A percentile compares a stretch with the other conserved stretches of the same genome.
phyloP scores from a whole-genome alignment of 441 rosid genomes.

The Rhodomyrtus psidioides region DNA sequence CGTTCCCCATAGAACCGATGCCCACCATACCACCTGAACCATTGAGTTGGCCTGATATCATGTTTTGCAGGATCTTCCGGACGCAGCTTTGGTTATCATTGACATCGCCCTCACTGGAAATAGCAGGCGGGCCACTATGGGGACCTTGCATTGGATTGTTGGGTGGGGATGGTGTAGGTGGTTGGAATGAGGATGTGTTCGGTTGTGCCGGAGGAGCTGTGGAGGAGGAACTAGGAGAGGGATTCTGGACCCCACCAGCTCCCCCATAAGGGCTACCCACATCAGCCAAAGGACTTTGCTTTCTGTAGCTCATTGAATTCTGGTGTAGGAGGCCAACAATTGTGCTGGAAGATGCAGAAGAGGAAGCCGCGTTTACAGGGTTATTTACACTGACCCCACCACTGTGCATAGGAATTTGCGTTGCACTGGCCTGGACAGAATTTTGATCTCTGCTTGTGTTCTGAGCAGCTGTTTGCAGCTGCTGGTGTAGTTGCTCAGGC shows the following conservation, averaged over 20 bases:
- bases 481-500: slow-evolving; percentile 11
- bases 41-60: slow-evolving; percentile 20
- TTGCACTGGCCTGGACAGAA: slow-evolving; percentile 17
- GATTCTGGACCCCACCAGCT: slow-evolving; percentile 19
- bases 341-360: slow-evolving; percentile 21
- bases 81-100: slow-evolving; percentile 28
- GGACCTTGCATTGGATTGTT: slow-evolving; percentile 18
- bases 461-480: slow-evolving; percentile 4
- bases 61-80: slow-evolving; percentile 31
- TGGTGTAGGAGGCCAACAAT: slow-evolving; percentile 21
- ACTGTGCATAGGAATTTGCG: slow-evolving; percentile 17
- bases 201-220: slow-evolving; percentile 21
- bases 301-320: slow-evolving; percentile 32
- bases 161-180: slow-evolving; percentile 21
- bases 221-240: slow-evolving; percentile 29
- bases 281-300: slow-evolving; percentile 17
- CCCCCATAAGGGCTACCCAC: slow-evolving; percentile 21
- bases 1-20: slow-evolving; percentile 11
- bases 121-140: slow-evolving; percentile 8
- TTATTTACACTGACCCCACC: slow-evolving; percentile 13
- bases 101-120: slow-evolving; percentile 18
- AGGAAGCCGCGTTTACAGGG: slow-evolving; percentile 8
- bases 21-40: slow-evolving; percentile 14
- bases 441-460: slow-evolving; percentile 10
- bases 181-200: slow-evolving; percentile 22